Evolutionary conservation across 1,284 basidiomycete genomes (phyloP).

Genomic region (Cryptococcus sp.): DNA sequence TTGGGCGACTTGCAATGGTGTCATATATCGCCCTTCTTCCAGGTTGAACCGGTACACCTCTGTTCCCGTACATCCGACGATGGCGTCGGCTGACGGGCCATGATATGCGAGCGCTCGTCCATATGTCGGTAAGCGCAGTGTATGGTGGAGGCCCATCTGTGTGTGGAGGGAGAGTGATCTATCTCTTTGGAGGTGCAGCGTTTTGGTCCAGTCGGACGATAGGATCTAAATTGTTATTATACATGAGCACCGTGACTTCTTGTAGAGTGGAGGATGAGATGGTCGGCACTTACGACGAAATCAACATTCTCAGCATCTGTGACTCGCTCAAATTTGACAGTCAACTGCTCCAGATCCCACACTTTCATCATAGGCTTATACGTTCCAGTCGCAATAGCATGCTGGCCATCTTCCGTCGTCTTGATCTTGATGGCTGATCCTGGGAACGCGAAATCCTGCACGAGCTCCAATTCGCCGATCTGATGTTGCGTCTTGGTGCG

Average conservation of each 20-base stretch:
- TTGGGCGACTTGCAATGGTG: constrained; percentile 63
- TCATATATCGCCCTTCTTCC: constrained; percentile 91
- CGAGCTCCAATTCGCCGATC: constrained; percentile 68
- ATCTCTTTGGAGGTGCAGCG: constrained; percentile 94
- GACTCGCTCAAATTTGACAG: constrained; percentile 94
- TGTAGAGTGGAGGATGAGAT: not conserved
- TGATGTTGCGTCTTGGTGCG: constrained; percentile 50
- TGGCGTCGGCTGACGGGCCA: constrained; percentile 76
- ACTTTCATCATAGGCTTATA: constrained; percentile 98
- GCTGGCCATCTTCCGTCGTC: constrained; percentile 86
- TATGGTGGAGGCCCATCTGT: constrained; percentile 89
- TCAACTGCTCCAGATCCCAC: constrained; percentile 91
- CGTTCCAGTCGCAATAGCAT: constrained; percentile 91
- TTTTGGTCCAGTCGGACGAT: constrained; percentile 98
- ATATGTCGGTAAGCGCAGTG: constrained; percentile 89
- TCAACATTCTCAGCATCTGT: constrained; percentile 97
- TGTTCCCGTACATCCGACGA: constrained; percentile 73
- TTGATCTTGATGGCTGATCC: constrained; percentile 91
- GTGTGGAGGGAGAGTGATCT: constrained; percentile 93
- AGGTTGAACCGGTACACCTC: constrained; percentile 94
- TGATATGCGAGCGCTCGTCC: constrained; percentile 91
- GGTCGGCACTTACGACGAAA: constrained; percentile 68
- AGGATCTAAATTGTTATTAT: constrained; percentile 65
- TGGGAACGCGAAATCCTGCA: constrained; percentile 96
- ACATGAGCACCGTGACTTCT: too few species aligned